A percentile compares a stretch with the other conserved stretches of the same genome.
Conservation (phyloP, 495 filamentous ascomycete species). For the Penicilliopsis zonata region DNA sequence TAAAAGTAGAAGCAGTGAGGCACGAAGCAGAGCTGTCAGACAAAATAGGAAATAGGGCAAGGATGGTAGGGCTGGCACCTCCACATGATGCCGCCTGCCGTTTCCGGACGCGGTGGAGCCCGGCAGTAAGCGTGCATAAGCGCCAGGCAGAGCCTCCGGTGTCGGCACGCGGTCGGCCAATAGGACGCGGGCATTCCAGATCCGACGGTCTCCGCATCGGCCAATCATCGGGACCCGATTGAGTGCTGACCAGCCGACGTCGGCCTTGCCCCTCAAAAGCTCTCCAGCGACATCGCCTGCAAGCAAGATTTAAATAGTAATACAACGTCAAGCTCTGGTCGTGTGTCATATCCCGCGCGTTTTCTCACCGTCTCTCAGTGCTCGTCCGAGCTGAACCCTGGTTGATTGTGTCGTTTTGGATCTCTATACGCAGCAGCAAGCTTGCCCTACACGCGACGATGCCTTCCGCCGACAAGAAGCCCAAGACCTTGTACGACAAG, state of each 20-base stretch:
- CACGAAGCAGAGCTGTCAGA: background rate
- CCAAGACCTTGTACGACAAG: conserved; percentile 95
- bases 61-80: too few relatives aligned
- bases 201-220: conserved; percentile 1
- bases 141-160: background rate
- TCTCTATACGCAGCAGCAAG: background rate
- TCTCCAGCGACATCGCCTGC: conserved; percentile 31
- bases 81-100: too few relatives aligned
- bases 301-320: too few relatives aligned
- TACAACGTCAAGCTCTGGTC: too few relatives aligned
- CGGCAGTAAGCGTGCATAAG: conserved; percentile 1
- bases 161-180: conserved; percentile 1
- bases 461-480: conserved; percentile 65
- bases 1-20: too few relatives aligned
- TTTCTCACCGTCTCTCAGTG: too few relatives aligned
- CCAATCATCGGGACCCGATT: conserved; percentile 20
- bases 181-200: background rate
- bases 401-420: conserved; percentile 2
- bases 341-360: too few relatives aligned
- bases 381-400: too few relatives aligned
- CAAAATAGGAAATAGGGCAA: too few relatives aligned
- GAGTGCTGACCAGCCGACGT: conserved; percentile 31
- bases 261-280: conserved; percentile 28
- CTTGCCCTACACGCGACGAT: conserved; percentile 35
- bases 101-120: too few relatives aligned